Evolutionary conservation across 2,329 filamentous ascomycete genomes (phyloP), one percentile per base, ranked within the genome.

Genomic region (Aspergillus sp.): DNA sequence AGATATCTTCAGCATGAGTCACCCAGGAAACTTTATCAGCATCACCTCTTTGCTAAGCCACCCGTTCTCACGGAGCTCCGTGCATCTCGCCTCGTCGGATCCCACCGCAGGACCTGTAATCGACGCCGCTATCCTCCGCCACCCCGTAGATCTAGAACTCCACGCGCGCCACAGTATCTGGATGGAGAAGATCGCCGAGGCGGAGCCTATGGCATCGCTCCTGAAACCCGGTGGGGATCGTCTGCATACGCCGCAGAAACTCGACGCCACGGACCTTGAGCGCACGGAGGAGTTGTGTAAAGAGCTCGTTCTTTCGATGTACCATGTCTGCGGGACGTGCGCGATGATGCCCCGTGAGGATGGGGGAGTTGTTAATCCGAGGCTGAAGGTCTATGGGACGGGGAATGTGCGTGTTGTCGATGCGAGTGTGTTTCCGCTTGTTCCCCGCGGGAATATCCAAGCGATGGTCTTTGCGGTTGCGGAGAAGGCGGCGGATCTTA

Each of bases 121-220:
- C 57, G 79, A 84, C 65, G 76, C 78, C 0, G 73, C 72, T 9
- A 81, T 80, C 43, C 71, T 83, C 19, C 73, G 76, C 7, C 77
- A 83, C 58, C 78, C 81, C 0, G 67, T 80, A 3, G 81, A 83
- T 58, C 59, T 77, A 4, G 75, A 81, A 46, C 63, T 82, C 8
- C 66, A 79, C 0, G 76, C 78, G 0, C 71, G 75, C 5, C 73
- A 76, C 41, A 61, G 75, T 5, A 71, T 75, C 31, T 75, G 71
- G 46, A 64, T 77, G 17, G 73, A 72, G 4, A 75, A 63, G 13
- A 69, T 75, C 55, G 74, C 68, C 52, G 67, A 60, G 38, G 76
- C 69, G 7, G 66, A 66, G 62, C 77, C 69, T 23, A 62, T 75
- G 48, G 74, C 38, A 6, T 68, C 61, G 34, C 67, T 77, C 3